These are phyloP conservation scores for Flueggea neowawraea DNA, from an alignment of 441 rosid species.

Conservation along the genomic window DNA sequence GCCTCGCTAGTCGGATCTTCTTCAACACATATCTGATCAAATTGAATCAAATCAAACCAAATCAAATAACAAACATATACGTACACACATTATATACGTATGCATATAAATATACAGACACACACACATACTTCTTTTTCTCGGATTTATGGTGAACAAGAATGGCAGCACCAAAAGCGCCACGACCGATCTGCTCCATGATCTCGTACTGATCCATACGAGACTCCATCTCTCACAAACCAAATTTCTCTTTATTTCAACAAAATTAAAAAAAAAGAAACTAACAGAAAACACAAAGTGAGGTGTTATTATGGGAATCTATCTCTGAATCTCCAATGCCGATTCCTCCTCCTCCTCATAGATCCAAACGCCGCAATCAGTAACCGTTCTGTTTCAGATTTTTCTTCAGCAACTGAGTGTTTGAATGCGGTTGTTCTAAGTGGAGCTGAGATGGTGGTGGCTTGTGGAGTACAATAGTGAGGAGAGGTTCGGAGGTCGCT, in stretches of 20 bases:
- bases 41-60: background rate
- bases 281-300: background rate
- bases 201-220: slow-evolving; percentile 98
- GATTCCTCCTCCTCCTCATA: no score
- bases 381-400: no score
- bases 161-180: slow-evolving; percentile 97
- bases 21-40: slow-evolving; percentile 77
- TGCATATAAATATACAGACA: background rate
- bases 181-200: slow-evolving; percentile 99
- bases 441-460: no score
- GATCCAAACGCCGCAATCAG: no score
- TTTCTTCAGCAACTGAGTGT: no score
- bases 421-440: no score
- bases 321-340: no score
- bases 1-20: slow-evolving; percentile 96
- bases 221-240: slow-evolving; percentile 54
- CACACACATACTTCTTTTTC: slow-evolving; percentile 61
- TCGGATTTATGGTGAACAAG: slow-evolving; percentile 88
- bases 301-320: no score
- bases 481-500: no score
- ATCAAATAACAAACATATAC: slow-evolving; percentile 6
- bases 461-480: no score
- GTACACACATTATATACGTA: background rate
- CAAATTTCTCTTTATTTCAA: background rate
- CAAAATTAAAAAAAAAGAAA: background rate